These are phyloP conservation scores for Penicillium herquei DNA, from an alignment of 495 filamentous ascomycete genomes.

Conservation along the genomic window DNA sequence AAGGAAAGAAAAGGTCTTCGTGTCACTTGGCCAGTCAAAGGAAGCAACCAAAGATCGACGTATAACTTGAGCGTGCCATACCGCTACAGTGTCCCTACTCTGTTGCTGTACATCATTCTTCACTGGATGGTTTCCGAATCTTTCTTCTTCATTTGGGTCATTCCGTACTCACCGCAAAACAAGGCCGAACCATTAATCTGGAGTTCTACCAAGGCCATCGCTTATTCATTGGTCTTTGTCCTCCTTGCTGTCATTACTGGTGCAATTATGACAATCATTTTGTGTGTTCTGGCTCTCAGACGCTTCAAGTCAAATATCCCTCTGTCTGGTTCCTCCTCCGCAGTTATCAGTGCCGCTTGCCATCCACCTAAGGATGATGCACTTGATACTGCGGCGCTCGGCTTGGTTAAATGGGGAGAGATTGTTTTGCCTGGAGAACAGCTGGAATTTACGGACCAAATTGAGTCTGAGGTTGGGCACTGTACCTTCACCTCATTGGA, in stretches of 20 bases:
- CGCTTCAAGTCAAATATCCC: slow-evolving; percentile 36
- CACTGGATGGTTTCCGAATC: slow-evolving; percentile 47
- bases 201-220: too few relatives aligned
- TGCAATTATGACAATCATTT: slow-evolving; percentile 8
- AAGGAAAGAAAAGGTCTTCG: slow-evolving; percentile 35
- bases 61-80: slow-evolving; percentile 44
- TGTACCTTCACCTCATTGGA: slow-evolving; percentile 13
- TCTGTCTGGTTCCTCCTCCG: slow-evolving; percentile 39
- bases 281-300: slow-evolving; percentile 17
- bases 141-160: slow-evolving; percentile 32
- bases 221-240: too few relatives aligned
- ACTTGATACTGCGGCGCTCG: not conserved
- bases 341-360: slow-evolving; percentile 43
- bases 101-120: slow-evolving; percentile 21
- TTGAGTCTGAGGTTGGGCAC: slow-evolving; percentile 8
- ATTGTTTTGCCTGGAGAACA: not conserved
- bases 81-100: slow-evolving; percentile 35
- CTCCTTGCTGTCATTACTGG: slow-evolving; percentile 28
- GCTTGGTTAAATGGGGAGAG: slow-evolving; percentile 13
- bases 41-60: slow-evolving; percentile 39
- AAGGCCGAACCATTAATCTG: too few relatives aligned
- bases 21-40: slow-evolving; percentile 39
- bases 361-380: slow-evolving; percentile 8
- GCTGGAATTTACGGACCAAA: not conserved
- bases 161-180: slow-evolving; percentile 12